Evolutionary conservation across 768 basidiomycete genomes (phyloP), one percentile per base, ranked within the genome.

Genomic region (Naganishia onofrii): DNA sequence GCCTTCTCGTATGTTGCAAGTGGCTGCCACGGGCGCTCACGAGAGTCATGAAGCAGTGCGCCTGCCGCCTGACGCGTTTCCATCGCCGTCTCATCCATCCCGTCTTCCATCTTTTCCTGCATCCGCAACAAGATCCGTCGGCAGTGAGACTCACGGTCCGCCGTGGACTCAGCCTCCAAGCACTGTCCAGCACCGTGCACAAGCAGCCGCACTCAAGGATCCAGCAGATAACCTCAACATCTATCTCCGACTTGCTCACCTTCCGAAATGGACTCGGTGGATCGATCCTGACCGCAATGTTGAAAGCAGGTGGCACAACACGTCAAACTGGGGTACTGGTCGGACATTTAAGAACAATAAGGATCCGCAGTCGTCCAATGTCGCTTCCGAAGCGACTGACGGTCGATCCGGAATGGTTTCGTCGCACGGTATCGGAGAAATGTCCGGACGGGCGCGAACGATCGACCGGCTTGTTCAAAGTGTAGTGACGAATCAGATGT

Each of bases 261-360:
- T 66, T 36, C 51, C 57, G 0, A 72, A 72, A 54, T 72, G 71
- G 71, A 38, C 56, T 4, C 53, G 55, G 46, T 72, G 71, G 71
- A 72, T 72, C 60, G 71, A 72, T 38, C 67, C 67, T 15, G 67
- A 46, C 51, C 48, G 63, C n/a, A 32, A 28, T 36, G 53, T 31
- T n/a, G 6, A 34, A 9, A 63, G 67, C 31, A 51, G 57, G 28
- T 60, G 66, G 66, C 67, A 65, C n/a, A 29, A 51, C 3, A 17
- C 46, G 1, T 26, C 66, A 26, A 23, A 65, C 21, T 72, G 71
- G 71, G 52, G 66, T 9, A 67, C 53, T 6, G 63, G 60, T 52
- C 23, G 48, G n/a, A 28, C 48, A 17, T 13, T 23, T 12, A 3
- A 28, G 9, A 52, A 23, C n/a, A 52, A 13, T 8, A 58, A 36